Evolutionary conservation across 768 basidiomycete species (phyloP).

Genomic region (Rhodosporidiobolus odoratus): DNA sequence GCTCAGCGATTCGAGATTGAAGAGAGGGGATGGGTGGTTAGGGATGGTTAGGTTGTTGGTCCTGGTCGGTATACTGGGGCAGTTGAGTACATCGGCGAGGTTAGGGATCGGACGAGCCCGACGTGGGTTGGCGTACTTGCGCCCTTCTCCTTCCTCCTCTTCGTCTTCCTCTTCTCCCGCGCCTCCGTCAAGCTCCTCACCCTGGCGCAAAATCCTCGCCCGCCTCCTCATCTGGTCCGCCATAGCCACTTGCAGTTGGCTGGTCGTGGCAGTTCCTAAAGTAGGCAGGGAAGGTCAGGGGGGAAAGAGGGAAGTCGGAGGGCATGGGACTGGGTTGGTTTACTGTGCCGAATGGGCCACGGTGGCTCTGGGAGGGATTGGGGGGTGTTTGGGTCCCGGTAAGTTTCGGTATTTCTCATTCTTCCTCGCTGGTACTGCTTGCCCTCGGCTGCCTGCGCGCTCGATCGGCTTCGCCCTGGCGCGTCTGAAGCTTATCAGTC

Average conservation of each 20-base stretch:
- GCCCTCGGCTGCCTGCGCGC: too few relatives aligned
- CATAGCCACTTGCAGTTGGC: constrained; percentile 2
- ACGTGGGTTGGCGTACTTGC: background rate
- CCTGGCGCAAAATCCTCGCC: background rate
- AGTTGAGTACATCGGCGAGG: background rate
- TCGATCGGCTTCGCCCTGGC: too few relatives aligned
- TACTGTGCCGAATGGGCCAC: constrained; percentile 22
- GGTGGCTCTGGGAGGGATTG: constrained; percentile 6
- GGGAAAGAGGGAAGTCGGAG: background rate
- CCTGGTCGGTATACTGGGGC: constrained; percentile 20
- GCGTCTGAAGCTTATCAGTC: too few relatives aligned
- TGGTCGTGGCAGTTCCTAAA: constrained; percentile 7
- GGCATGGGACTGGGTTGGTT: constrained; percentile 25
- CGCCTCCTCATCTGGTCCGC: constrained; percentile 17
- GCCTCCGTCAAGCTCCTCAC: background rate
- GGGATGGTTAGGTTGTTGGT: constrained; percentile 24
- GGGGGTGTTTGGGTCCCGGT: constrained; percentile 37
- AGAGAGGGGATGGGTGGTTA: constrained; percentile 28
- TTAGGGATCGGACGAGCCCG: constrained; percentile 10
- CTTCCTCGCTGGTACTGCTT: too few relatives aligned
- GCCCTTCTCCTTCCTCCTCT: background rate
- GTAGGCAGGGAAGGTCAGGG: background rate
- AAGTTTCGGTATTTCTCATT: background rate
- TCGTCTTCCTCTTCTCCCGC: constrained; percentile 1
- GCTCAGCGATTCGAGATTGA: constrained; percentile 25